These are phyloP conservation scores for Pseudogymnoascus pannorum DNA, from an alignment of 2,329 filamentous ascomycete species.

Conservation along the genomic window DNA sequence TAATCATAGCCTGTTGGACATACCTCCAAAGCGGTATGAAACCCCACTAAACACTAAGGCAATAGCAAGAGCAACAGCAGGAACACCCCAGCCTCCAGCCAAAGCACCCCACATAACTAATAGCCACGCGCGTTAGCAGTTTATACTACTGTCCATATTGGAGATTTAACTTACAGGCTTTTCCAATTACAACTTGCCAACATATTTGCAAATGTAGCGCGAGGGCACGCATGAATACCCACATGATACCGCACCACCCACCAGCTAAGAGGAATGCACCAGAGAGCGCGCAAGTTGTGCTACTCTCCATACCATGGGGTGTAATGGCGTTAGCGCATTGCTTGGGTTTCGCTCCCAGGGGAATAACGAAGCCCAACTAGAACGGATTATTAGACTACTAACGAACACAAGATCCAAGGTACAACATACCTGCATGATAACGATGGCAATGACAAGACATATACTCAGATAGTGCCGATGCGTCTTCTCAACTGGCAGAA, in stretches of 20 bases:
- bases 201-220: conserved; percentile 96
- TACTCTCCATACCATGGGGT: conserved; percentile 83
- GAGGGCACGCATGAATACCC: conserved; percentile 83
- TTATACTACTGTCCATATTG: neutral
- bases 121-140: neutral
- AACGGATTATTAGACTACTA: conserved; percentile 19
- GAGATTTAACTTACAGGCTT: conserved; percentile 44
- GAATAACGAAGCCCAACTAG: conserved; percentile 84
- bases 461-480: conserved; percentile 89
- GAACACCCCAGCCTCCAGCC: conserved; percentile 75
- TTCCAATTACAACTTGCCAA: conserved; percentile 88
- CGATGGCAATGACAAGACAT: conserved; percentile 67
- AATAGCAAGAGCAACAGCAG: conserved; percentile 64
- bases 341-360: conserved; percentile 67
- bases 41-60: conserved; percentile 82
- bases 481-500: conserved; percentile 81
- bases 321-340: conserved; percentile 89
- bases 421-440: conserved; percentile 68
- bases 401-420: conserved; percentile 2
- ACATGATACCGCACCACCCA: conserved; percentile 76
- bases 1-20: conserved; percentile 27
- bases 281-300: conserved; percentile 75
- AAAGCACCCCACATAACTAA: conserved; percentile 75
- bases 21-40: conserved; percentile 82
- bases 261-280: conserved; percentile 81